Conservation (phyloP, 1,139 yeast genomes). For the Keqinozyma sinolaborantium region DNA sequence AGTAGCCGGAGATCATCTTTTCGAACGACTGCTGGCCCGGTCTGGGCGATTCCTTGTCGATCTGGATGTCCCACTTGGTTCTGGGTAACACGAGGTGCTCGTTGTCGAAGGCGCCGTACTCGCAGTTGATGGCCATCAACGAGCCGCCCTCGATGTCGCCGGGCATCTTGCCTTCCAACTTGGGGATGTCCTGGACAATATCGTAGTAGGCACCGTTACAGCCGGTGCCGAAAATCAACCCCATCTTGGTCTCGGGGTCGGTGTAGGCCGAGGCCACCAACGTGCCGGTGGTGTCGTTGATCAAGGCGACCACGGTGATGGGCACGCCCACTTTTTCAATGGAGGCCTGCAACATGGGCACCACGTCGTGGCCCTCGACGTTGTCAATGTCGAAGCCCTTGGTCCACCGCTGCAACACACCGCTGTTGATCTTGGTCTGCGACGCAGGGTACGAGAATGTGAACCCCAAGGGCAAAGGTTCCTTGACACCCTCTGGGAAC, state of each 20-base stretch:
- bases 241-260: conserved; percentile 87
- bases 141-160: conserved; percentile 60
- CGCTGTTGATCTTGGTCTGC: conserved; percentile 79
- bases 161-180: conserved; percentile 69
- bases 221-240: conserved; percentile 96
- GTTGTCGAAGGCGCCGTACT: conserved; percentile 96
- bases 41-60: conserved; percentile 88
- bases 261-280: conserved; percentile 93
- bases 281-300: conserved; percentile 97
- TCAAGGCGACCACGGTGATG: conserved; percentile 83
- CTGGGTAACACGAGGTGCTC: conserved; percentile 83
- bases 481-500: conserved; percentile 55
- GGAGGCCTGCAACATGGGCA: conserved; percentile 81
- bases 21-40: conserved; percentile 96
- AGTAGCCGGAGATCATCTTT: conserved; percentile 96
- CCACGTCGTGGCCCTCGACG: conserved; percentile 94
- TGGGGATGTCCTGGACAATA: conserved; percentile 68
- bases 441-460: conserved; percentile 93
- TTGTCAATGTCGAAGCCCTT: conserved; percentile 94
- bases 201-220: conserved; percentile 98
- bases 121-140: conserved; percentile 96
- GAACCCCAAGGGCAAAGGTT: conserved; percentile 78
- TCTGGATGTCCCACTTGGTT: conserved; percentile 77
- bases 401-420: conserved; percentile 94
- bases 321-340: conserved; percentile 65